Base-by-base conservation (phyloP, 108 stramenopile species). In the Nitzschia inconspicua region DNA sequence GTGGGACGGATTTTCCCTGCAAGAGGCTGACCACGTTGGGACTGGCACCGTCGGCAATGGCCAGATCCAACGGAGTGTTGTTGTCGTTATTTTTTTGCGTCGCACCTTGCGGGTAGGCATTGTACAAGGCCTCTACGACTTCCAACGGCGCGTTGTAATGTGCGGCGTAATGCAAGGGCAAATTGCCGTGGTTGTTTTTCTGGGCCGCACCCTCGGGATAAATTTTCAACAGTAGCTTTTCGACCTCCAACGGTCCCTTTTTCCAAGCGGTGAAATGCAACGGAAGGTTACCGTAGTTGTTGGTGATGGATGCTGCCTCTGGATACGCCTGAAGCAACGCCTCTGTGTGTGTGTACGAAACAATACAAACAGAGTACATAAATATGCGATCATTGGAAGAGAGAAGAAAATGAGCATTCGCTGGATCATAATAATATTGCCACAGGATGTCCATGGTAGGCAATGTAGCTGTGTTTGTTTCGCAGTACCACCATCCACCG, bases 241-340 rank as follows among this genome's bases (percentile, higher is more conserved):
- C 85, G 35, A 81, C 82, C 52, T 93, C 91, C 25, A 93, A 63
- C 3, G 91, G 91, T 51, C 88, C 91, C 63, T 93, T 89, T 65
- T 89, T 89, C 91, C 88, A 89, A 1, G 91, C 91, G 18, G 91
- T 87, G 25, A 77, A 89, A 83, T 71, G 88, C 73, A 56, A 80
- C 62, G 24, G 91, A 8, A 93, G 73, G 42, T 93, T 93, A 13
- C 91, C 91, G 59, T 89, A 89, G 54, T 89, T 89, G 80, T 93
- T 93, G 27, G 91, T 89, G 29, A 84, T 75, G 37, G 76, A 73
- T 22, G 91, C 91, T 23, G 88, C 91, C 49, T 89, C 88, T 11
- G 88, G 91, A 50, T 89, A 89, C 6, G 91, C 88, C 65, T 89
- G 84, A 36, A 93, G 58, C 4, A 93, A 75, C 20, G 85, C 80